Base-by-base conservation (phyloP, 2,329 filamentous ascomycete genomes). In the Colletotrichum somersetense region DNA sequence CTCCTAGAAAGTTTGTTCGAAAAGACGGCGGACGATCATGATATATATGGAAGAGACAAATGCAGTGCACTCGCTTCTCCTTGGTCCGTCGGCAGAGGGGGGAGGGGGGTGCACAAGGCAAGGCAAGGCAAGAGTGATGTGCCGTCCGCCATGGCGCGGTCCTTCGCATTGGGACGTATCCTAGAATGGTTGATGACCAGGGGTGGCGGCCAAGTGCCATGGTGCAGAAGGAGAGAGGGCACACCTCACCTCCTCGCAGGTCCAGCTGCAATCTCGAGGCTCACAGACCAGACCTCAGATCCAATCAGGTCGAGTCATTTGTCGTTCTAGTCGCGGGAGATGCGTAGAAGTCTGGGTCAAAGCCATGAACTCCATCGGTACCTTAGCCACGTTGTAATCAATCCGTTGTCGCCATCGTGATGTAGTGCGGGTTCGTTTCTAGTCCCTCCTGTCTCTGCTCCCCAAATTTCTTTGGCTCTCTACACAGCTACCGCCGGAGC, bases 301-400 rank as follows among this genome's bases (percentile, higher is more conserved):
- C 70, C 61, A 70, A 65, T 72, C 48, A 70, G 23, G n/a, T 44
- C 55, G 61, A 61, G 55, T 57, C 53, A 59, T 61, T 69, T 65
- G 52, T 55, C 66, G 52, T 64, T 62, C 66, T 72, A 62, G 61
- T 63, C 42, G 46, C 59, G 66, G 55, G 61, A 72, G 55, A 61
- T 64, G 55, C 8, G 66, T 65, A 46, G 44, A 23, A 72, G 57
- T 50, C 61, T 68, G 66, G 66, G 70, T 70, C 70, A 65, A 72
- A 70, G 70, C 70, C 59, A 70, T 61, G 61, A 46, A 70, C 56
- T 20, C 50, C 57, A 61, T 65, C 26, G 33, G 2, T 61, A 56
- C 59, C 46, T 70, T 72, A 70, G 70, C 70, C 70, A 72, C 70
- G 70, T 70, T 72, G 70, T 65, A 69, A 59, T 61, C 55, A 69